Percentiles rank a stretch among this genome's conserved stretches.
Conservation (phyloP, 352 stramenopile genomes). For the Pythium apleroticum region DNA sequence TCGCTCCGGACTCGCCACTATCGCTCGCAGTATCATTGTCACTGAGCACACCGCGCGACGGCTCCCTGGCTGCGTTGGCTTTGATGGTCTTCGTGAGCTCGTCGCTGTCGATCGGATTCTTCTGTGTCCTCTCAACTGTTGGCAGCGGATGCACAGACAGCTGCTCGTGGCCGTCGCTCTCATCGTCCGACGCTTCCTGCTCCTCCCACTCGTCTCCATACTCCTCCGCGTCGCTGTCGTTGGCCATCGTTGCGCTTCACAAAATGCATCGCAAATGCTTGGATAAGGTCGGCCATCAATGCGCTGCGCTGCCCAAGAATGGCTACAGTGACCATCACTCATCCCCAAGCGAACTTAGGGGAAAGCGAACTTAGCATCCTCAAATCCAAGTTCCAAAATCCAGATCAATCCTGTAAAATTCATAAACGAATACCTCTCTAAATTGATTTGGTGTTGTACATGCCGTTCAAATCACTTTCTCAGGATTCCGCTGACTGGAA, state of each 20-base stretch:
- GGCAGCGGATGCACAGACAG: conserved; percentile 20
- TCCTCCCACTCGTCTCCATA: conserved; percentile 15
- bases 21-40: conserved; percentile 5
- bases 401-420: too few species aligned
- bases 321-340: conserved; percentile 6
- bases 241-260: neutral
- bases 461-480: too few species aligned
- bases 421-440: neutral
- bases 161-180: conserved; percentile 3
- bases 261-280: neutral
- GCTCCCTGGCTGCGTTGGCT: neutral
- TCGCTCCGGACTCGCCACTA: neutral
- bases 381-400: neutral
- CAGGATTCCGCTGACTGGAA: neutral
- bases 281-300: too few species aligned
- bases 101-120: neutral
- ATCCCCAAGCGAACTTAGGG: neutral
- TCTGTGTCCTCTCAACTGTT: neutral
- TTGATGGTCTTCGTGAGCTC: neutral
- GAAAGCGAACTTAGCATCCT: neutral
- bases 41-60: neutral
- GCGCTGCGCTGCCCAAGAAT: neutral
- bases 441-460: neutral
- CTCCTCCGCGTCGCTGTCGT: neutral
- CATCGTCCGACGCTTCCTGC: conserved; percentile 10